These are phyloP conservation scores for Quaeritorhiza haematococci DNA, from an alignment of 371 early-diverging fungal genomes.

Conservation along the genomic window DNA sequence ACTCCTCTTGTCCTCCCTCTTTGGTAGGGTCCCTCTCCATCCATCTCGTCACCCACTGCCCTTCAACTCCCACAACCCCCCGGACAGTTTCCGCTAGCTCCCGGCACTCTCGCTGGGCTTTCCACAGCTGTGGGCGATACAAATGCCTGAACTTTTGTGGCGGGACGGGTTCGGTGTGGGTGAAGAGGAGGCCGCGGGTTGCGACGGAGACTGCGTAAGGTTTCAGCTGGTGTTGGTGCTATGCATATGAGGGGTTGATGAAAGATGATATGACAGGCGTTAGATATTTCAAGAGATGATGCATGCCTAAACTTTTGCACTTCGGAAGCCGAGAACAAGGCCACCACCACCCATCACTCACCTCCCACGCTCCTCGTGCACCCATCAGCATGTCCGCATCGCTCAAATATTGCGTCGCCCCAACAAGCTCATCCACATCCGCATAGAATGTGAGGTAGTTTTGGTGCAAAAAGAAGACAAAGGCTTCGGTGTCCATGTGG, in stretches of 20 bases:
- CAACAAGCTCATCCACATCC: conserved; percentile 26
- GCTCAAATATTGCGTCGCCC: conserved; percentile 14
- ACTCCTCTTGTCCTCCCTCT: not conserved
- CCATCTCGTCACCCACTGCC: too few relatives aligned
- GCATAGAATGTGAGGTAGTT: conserved; percentile 34
- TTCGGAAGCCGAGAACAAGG: not conserved
- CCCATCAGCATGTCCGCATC: conserved; percentile 21
- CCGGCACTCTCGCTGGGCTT: not conserved
- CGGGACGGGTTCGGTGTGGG: conserved; percentile 20
- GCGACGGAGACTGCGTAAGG: conserved; percentile 23
- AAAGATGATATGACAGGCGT: not conserved
- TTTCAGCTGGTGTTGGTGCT: conserved; percentile 14
- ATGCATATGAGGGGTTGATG: not conserved
- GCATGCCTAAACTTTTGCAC: not conserved
- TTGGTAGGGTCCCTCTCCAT: not conserved
- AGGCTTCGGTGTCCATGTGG: conserved; percentile 40
- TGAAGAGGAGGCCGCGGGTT: conserved; percentile 23
- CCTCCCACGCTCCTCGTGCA: conserved; percentile 10
- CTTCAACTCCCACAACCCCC: not conserved
- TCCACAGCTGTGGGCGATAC: conserved; percentile 12
- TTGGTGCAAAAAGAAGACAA: conserved; percentile 41
- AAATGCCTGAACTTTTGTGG: conserved; percentile 17
- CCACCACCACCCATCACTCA: not conserved
- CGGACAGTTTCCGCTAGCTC: not conserved
- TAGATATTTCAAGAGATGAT: not conserved